Evolutionary conservation across 305 asterid species (phyloP).

Genomic region (Solanum chacoense): DNA sequence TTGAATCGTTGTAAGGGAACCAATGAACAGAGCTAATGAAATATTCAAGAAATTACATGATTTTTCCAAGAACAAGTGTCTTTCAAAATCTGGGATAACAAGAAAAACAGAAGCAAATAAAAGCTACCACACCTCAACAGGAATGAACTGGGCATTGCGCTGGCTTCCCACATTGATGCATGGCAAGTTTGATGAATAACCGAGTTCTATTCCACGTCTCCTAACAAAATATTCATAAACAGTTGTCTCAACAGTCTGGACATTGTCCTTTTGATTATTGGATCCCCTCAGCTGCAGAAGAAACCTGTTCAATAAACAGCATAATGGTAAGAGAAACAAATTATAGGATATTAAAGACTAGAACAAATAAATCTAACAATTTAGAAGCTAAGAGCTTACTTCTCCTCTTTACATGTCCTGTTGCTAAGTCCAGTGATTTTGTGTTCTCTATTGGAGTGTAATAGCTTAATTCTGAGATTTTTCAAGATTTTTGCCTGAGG

Average conservation of each 20-base stretch:
- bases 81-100: background rate
- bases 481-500: conserved; percentile 54
- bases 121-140: conserved; percentile 45
- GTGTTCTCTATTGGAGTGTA: conserved; percentile 48
- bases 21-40: background rate
- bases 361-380: background rate
- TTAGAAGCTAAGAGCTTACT: conserved; percentile 22
- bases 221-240: conserved; percentile 64
- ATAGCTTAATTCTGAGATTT: conserved; percentile 45
- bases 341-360: background rate
- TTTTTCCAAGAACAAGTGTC: background rate
- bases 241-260: conserved; percentile 31
- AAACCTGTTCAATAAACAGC: conserved; percentile 25
- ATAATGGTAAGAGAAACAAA: background rate
- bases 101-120: background rate
- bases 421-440: conserved; percentile 61
- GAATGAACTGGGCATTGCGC: conserved; percentile 42
- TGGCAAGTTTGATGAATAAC: conserved; percentile 55
- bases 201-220: conserved; percentile 31
- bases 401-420: conserved; percentile 35
- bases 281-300: conserved; percentile 24
- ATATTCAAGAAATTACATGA: background rate
- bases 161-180: conserved; percentile 67
- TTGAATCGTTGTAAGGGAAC: background rate
- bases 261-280: conserved; percentile 22